Evolutionary conservation across 371 early-diverging fungal species (phyloP), one percentile per base, ranked within the genome.

Genomic region (Apophysomyces ossiformis): DNA sequence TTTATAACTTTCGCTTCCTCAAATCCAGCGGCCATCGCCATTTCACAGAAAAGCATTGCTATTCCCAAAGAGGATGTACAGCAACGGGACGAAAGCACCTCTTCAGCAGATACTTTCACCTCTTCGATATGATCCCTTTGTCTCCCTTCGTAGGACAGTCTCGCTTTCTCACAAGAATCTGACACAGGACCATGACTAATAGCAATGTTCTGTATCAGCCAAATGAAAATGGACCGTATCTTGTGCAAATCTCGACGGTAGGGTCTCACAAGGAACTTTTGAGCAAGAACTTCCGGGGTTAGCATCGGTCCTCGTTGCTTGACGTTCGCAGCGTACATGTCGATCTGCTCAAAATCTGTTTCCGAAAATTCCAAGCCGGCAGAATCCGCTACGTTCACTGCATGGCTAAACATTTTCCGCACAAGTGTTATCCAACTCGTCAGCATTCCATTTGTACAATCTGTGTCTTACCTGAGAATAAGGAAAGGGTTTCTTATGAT

Each of bases 21-120:
- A 45, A 87, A 75, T 0, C 85, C 86, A 5, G 86, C 85, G 8
- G 83, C 82, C 11, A 74, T 64, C 0, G 85, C 85, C 87, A 89
- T 86, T 41, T 79, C 85, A 46, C 75, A 74, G 72, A 89, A 87
- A 16, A 89, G 66, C 43, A 73, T 77, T 0, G 89, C 87, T 71
- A 89, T 81, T 1, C 85, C 89, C 32, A 84, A 73, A 3, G 85
- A 76, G 1, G 86, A 76, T 18, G 72, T 65, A 64, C 84, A 75
- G 0, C 41, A 69, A 15, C 88, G 67, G 35, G 60, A 68, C 4
- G 75, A 67, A 36, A 87, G 61, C 1, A 87, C 85, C 7, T 76
- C 67, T 2, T 85, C 77, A 0, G 85, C 77, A 6, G 73, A 60
- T 21, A 81, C 84, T 2, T 73, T 64, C 5, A 43, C 32, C 37